phyloP scores from a whole-genome alignment of 768 basidiomycete species.

The Lactarius trivialis region DNA sequence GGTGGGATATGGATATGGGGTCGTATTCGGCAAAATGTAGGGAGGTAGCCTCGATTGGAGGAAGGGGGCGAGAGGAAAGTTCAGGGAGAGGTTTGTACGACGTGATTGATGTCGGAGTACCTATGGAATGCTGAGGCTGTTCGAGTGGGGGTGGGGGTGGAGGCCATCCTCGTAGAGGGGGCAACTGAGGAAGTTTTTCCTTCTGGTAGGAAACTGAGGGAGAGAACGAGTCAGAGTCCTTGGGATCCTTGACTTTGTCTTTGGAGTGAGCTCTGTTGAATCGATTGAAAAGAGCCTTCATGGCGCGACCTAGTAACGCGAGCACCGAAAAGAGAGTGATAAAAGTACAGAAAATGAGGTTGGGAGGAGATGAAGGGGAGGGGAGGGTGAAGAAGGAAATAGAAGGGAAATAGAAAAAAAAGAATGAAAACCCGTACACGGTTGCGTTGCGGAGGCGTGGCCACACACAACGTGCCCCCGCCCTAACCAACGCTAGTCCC shows the following conservation, averaged over 20 bases:
- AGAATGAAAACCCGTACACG: slow-evolving; percentile 1
- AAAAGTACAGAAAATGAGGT: slow-evolving; percentile 22
- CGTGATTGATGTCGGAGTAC: slow-evolving; percentile 34
- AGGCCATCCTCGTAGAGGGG: slow-evolving; percentile 65
- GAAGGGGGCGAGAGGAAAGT: slow-evolving; percentile 43
- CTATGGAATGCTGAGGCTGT: slow-evolving; percentile 18
- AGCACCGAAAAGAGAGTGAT: slow-evolving; percentile 17
- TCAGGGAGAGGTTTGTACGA: slow-evolving; percentile 73
- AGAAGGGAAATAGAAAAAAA: slow-evolving; percentile 11
- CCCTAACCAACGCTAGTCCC: not conserved
- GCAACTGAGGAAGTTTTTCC: slow-evolving; percentile 55
- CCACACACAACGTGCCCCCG: not conserved
- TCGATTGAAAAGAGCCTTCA: slow-evolving; percentile 82
- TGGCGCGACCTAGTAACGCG: slow-evolving; percentile 30
- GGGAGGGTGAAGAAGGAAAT: slow-evolving; percentile 19
- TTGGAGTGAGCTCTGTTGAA: slow-evolving; percentile 60
- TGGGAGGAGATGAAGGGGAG: slow-evolving; percentile 8
- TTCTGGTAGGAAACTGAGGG: slow-evolving; percentile 30
- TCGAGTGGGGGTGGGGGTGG: slow-evolving; percentile 40
- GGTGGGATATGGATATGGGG: slow-evolving; percentile 18
- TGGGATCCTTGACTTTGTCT: slow-evolving; percentile 52
- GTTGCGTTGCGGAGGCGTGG: slow-evolving; percentile 20
- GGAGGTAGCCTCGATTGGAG: slow-evolving; percentile 40
- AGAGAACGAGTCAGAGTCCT: slow-evolving; percentile 27
- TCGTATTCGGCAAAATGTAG: slow-evolving; percentile 30